phyloP scores from a whole-genome alignment of 2,329 filamentous ascomycete genomes.

The Pseudocercospora cruenta region DNA sequence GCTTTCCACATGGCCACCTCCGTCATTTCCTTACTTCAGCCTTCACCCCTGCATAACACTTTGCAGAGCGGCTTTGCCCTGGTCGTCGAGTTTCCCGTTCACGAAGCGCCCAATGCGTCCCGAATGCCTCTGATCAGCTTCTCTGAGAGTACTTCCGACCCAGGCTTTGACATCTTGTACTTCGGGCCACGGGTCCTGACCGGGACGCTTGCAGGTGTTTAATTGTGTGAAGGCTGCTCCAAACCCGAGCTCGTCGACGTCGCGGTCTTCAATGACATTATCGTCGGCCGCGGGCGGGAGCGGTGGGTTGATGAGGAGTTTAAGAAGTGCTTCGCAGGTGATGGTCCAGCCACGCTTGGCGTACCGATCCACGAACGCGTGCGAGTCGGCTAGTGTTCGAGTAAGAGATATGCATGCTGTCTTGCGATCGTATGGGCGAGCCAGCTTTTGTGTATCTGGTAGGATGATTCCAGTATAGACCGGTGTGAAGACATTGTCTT shows the following conservation, averaged over 20 bases:
- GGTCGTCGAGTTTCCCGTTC: conserved; percentile 63
- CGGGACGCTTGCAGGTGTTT: conserved; percentile 79
- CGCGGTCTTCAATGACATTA: conserved; percentile 80
- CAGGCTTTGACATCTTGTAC: conserved; percentile 77
- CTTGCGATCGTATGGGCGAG: conserved; percentile 87
- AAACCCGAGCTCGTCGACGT: conserved; percentile 93
- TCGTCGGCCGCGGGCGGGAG: conserved; percentile 67
- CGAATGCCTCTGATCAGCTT: conserved; percentile 72
- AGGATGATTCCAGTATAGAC: conserved; percentile 88
- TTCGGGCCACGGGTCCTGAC: conserved; percentile 82
- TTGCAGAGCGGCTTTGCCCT: conserved; percentile 46
- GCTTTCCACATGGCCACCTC: conserved; percentile 1
- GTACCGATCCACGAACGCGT: conserved; percentile 74
- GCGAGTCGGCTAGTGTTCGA: conserved; percentile 85
- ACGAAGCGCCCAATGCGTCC: conserved; percentile 74
- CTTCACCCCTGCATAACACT: conserved; percentile 39
- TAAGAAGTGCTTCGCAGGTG: conserved; percentile 86
- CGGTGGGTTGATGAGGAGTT: conserved; percentile 86
- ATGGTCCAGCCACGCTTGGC: conserved; percentile 83
- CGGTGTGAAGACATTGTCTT: conserved; percentile 75
- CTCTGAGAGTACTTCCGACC: conserved; percentile 80
- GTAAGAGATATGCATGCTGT: conserved; percentile 90
- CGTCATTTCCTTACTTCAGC: not conserved
- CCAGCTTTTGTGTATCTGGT: conserved; percentile 84
- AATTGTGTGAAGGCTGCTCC: conserved; percentile 92